Percentiles rank a stretch among this genome's conserved stretches.
Conservation (phyloP, 495 filamentous ascomycete species). For the Tuber borchii region DNA sequence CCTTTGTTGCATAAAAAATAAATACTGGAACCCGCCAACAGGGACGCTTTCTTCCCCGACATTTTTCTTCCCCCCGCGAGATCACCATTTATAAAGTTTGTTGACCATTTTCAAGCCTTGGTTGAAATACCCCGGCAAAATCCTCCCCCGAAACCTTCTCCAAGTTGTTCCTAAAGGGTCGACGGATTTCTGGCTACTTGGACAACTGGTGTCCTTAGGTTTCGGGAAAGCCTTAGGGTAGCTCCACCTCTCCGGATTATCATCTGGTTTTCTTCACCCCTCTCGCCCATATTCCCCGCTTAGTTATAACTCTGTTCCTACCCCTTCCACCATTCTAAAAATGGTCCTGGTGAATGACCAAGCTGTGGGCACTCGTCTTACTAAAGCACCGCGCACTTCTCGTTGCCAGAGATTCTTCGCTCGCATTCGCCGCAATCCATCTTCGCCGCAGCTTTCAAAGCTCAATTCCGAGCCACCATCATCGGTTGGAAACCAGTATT, state of each 20-base stretch:
- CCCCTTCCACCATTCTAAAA: neutral
- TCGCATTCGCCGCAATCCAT: slow-evolving; percentile 79
- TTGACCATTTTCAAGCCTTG: neutral
- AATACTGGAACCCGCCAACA: neutral
- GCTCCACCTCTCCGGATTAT: slow-evolving; percentile 4
- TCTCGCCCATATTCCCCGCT: neutral
- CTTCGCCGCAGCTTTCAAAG: slow-evolving; percentile 67
- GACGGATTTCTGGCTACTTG: neutral
- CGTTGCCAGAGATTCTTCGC: slow-evolving; percentile 66
- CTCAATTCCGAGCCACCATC: slow-evolving; percentile 31
- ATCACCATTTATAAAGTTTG: neutral
- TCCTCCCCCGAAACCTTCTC: neutral
- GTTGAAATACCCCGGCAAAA: neutral
- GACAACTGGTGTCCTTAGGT: neutral
- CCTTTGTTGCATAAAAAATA: neutral
- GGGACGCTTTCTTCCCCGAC: neutral
- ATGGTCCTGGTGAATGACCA: slow-evolving; percentile 2
- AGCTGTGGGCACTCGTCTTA: slow-evolving; percentile 2
- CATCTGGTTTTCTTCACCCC: neutral
- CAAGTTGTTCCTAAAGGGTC: neutral
- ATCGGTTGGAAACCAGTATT: slow-evolving; percentile 55
- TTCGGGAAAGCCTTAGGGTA: neutral
- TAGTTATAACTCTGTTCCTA: neutral
- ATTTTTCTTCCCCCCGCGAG: neutral
- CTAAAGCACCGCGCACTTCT: slow-evolving; percentile 9